Base-by-base conservation (phyloP, 352 stramenopile species). In the Phytopythium kandeliae region DNA sequence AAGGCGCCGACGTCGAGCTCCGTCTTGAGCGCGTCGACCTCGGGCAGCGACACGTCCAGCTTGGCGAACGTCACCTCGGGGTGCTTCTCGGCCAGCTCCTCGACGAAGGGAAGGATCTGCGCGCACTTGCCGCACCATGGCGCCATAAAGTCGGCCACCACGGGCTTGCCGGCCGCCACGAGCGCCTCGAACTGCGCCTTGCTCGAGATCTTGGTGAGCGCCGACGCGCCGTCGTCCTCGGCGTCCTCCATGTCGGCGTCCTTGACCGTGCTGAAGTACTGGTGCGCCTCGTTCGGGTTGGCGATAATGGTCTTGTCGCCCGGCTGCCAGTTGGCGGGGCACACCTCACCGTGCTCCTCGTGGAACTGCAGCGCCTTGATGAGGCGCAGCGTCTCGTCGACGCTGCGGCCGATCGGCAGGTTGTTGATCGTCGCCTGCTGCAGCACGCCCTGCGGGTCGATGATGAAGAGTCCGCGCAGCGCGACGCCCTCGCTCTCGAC, bases 331-430 rank as follows among this genome's bases (percentile, higher is more conserved):
- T 96, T 96, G 28, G 89, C 89, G 8, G 91, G 92, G 66, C 91
- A 98, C 57, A 94, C 84, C 63, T 97, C 91, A 48, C 89, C 89
- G 65, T 97, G 87, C 58, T 97, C 85, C 38, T 92, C 91, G 24
- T 85, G 62, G 59, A 97, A 97, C 74, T 98, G 87, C 66, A 97
- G 80, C 21, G 91, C 92, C 67, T 97, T 71, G 41, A 98, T 75
- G 5, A 98, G 69, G 49, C 92, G 85, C 51, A 98, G 63, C 8
- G 84, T 96, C 68, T 98, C 92, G 58, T 97, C 91, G 0, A 97
- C 90, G 58, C 70, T 96, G 63, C 90, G 83, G 22, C 90, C 90
- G 47, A 97, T 92, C 12, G 90, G 86, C 58, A 96, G 69, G 68
- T 97, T 94, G 79, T 97, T 97, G 53, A 97, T 62, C 38, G 86